Percentiles rank a stretch among this genome's conserved stretches.
These are phyloP conservation scores for Fraxinus nigra DNA, from an alignment of 305 asterid genomes.

Conservation along the genomic window DNA sequence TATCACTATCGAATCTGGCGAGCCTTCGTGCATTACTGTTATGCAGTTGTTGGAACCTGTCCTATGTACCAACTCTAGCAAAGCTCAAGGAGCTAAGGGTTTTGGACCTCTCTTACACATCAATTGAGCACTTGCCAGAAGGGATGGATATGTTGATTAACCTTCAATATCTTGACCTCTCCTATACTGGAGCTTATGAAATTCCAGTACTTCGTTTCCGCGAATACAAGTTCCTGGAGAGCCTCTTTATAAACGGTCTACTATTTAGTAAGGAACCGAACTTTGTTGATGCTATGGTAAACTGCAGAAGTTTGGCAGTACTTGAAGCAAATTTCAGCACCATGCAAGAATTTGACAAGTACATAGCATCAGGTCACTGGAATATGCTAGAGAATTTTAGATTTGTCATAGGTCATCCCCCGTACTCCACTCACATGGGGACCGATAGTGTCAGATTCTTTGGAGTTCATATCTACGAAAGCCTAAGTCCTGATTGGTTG, in stretches of 20 bases:
- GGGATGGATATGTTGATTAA: slow-evolving; percentile 33
- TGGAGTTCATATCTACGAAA: slow-evolving; percentile 5
- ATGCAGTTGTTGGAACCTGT: slow-evolving; percentile 35
- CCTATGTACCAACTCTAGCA: slow-evolving; percentile 19
- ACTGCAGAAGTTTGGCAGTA: slow-evolving; percentile 18
- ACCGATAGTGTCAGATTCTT: slow-evolving; percentile 23
- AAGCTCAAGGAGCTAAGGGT: slow-evolving; percentile 26
- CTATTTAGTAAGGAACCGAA: neutral
- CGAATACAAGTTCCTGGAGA: slow-evolving; percentile 21
- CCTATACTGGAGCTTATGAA: neutral
- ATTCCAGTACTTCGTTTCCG: neutral
- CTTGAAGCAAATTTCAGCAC: slow-evolving; percentile 27
- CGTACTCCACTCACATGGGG: slow-evolving; percentile 8
- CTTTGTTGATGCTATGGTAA: neutral
- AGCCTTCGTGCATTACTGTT: slow-evolving; percentile 28
- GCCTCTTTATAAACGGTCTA: slow-evolving; percentile 19
- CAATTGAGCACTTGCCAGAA: slow-evolving; percentile 10
- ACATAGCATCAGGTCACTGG: slow-evolving; percentile 25
- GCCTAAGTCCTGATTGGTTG: slow-evolving; percentile 10
- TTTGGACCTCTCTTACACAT: slow-evolving; percentile 30
- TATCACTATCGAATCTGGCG: slow-evolving; percentile 21
- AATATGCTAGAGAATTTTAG: slow-evolving; percentile 27
- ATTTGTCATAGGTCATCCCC: slow-evolving; percentile 25
- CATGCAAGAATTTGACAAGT: slow-evolving; percentile 18
- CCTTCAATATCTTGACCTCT: slow-evolving; percentile 27